Percentiles rank a stretch among this genome's conserved stretches.
These are phyloP conservation scores for Claviceps monticola DNA, from an alignment of 2,329 filamentous ascomycete species.

Conservation along the genomic window DNA sequence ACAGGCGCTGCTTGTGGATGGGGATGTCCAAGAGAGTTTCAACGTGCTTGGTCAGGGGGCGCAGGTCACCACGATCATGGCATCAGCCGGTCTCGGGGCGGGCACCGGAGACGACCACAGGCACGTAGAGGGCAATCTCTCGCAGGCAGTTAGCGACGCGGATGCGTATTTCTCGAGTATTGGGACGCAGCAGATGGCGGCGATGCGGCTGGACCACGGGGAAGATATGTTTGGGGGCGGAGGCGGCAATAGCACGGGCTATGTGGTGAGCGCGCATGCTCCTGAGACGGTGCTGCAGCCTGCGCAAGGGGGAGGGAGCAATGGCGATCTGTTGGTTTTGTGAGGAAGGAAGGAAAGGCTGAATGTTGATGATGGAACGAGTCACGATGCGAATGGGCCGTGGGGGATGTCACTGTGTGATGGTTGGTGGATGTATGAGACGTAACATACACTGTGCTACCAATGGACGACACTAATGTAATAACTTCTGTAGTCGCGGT, in stretches of 20 bases:
- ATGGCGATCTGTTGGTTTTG: slow-evolving; percentile 58
- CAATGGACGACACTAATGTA: not conserved
- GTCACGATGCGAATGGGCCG: not conserved
- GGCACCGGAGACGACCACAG: slow-evolving; percentile 16
- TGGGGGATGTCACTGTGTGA: not conserved
- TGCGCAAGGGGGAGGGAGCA: slow-evolving; percentile 46
- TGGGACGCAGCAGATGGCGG: slow-evolving; percentile 59
- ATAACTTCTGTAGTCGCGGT: too few species aligned
- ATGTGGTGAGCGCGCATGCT: slow-evolving; percentile 72
- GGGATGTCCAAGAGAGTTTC: slow-evolving; percentile 45
- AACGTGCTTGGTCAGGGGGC: slow-evolving; percentile 42
- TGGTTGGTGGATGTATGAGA: not conserved
- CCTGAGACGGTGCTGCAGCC: slow-evolving; percentile 64
- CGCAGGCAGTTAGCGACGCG: slow-evolving; percentile 66
- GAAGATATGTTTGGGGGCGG: slow-evolving; percentile 49
- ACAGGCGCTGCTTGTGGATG: slow-evolving; percentile 40
- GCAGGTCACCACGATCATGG: slow-evolving; percentile 37
- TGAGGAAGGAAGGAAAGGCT: slow-evolving; percentile 16
- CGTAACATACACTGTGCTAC: not conserved
- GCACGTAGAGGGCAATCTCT: slow-evolving; percentile 34
- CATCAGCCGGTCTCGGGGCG: slow-evolving; percentile 24
- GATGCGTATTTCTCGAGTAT: slow-evolving; percentile 80
- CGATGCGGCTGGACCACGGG: slow-evolving; percentile 51
- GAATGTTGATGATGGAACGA: not conserved
- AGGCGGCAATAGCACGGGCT: slow-evolving; percentile 37